phyloP scores from a whole-genome alignment of 148 eudicot genomes.

The Vaccinium myrtillus region DNA sequence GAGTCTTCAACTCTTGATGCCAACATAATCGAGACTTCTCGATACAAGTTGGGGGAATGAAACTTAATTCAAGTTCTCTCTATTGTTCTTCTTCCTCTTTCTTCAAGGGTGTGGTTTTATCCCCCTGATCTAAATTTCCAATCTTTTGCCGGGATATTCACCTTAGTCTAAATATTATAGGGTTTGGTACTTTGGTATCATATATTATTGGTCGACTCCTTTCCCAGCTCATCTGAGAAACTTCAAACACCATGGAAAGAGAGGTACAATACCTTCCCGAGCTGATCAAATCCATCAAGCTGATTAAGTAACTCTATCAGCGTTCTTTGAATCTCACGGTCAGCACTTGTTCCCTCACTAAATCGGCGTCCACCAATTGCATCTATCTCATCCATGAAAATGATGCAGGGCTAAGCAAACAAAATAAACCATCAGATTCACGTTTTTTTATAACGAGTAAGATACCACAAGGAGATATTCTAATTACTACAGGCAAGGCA shows the following conservation, averaged over 20 bases:
- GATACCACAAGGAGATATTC: slow-evolving; percentile 22
- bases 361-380: slow-evolving; percentile 98
- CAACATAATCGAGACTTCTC: too few species aligned
- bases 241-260: slow-evolving; percentile 26
- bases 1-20: too few species aligned
- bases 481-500: slow-evolving; percentile 38
- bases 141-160: slow-evolving; percentile 36
- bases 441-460: background rate
- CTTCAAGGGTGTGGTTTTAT: background rate
- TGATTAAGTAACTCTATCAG: slow-evolving; percentile 94
- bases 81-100: background rate
- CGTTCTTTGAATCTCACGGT: slow-evolving; percentile 98
- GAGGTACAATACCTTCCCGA: slow-evolving; percentile 78
- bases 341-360: slow-evolving; percentile 99
- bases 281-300: slow-evolving; percentile 91
- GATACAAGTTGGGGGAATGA: too few species aligned
- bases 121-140: background rate
- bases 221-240: slow-evolving; percentile 34
- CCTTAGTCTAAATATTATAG: slow-evolving; percentile 50
- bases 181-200: slow-evolving; percentile 53
- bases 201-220: slow-evolving; percentile 41
- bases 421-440: background rate
- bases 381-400: slow-evolving; percentile 98
- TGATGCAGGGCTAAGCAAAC: slow-evolving; percentile 78
- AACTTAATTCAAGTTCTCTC: background rate